Conservation (phyloP, 2,329 filamentous ascomycete genomes). For the Teratosphaeria nubilosa region DNA sequence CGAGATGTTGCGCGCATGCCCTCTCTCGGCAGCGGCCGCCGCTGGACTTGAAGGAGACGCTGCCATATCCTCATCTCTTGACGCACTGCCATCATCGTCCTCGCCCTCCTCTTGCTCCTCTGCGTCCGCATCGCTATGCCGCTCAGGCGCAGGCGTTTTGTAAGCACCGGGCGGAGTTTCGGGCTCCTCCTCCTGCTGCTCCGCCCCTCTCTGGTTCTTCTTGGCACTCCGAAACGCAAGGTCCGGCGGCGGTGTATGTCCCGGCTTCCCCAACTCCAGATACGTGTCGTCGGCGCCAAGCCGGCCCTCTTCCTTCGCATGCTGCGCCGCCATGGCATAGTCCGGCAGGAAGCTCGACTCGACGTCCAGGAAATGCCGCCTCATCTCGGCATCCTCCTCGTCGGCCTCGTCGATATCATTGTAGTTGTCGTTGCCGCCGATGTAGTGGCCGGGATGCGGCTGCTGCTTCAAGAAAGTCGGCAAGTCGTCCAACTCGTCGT, state of each 20-base stretch:
- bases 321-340: slow-evolving; percentile 25
- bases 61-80: not conserved
- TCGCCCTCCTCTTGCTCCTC: slow-evolving; percentile 5
- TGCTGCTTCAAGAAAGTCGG: not conserved
- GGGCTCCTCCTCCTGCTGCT: slow-evolving; percentile 9
- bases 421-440: not conserved
- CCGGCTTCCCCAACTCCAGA: slow-evolving; percentile 22
- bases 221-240: slow-evolving; percentile 7
- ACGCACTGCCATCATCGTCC: slow-evolving; percentile 10
- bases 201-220: not conserved
- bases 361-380: slow-evolving; percentile 49
- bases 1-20: slow-evolving; percentile 9
- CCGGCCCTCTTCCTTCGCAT: slow-evolving; percentile 5
- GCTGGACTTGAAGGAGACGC: slow-evolving; percentile 33
- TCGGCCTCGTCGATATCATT: slow-evolving; percentile 23
- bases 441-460: not conserved
- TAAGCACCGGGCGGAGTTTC: slow-evolving; percentile 33
- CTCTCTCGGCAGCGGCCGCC: slow-evolving; percentile 30
- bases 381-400: slow-evolving; percentile 50
- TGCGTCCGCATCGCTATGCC: slow-evolving; percentile 13
- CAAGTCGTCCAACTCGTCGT: slow-evolving; percentile 1
- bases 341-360: slow-evolving; percentile 56
- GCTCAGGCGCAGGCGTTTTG: slow-evolving; percentile 29
- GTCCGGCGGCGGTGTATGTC: slow-evolving; percentile 8
- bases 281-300: slow-evolving; percentile 38